Conservation (phyloP, 2,329 filamentous ascomycete species). For the Cadophora malorum region DNA sequence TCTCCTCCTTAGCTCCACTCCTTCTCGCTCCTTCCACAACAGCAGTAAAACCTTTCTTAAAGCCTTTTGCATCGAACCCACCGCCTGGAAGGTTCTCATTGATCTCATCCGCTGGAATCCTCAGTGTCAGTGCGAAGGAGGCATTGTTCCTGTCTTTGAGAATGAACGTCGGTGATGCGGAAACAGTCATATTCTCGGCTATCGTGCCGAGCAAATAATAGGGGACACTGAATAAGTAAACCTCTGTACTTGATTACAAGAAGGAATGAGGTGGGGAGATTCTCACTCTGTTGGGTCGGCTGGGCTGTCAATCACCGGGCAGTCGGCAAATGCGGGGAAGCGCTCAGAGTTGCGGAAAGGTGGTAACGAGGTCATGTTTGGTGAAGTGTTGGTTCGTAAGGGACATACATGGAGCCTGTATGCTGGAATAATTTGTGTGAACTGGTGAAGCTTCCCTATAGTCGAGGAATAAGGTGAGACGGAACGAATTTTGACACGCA, state of each 20-base stretch:
- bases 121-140: slow-evolving; percentile 39
- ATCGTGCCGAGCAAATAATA: slow-evolving; percentile 40
- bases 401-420: no score
- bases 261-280: background rate
- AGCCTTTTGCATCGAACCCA: slow-evolving; percentile 35
- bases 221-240: slow-evolving; percentile 1
- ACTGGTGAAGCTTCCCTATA: no score
- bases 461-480: no score
- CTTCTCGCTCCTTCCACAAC: slow-evolving; percentile 32
- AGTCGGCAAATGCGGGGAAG: slow-evolving; percentile 37
- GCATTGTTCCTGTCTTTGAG: slow-evolving; percentile 33
- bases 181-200: slow-evolving; percentile 42
- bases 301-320: slow-evolving; percentile 28
- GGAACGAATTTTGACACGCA: no score
- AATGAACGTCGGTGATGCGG: slow-evolving; percentile 42
- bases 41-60: slow-evolving; percentile 38
- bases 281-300: slow-evolving; percentile 5
- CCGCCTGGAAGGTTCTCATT: slow-evolving; percentile 27
- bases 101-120: slow-evolving; percentile 18
- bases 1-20: slow-evolving; percentile 37
- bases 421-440: no score
- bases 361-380: no score
- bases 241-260: no score
- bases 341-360: no score
- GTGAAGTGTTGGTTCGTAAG: no score